These are phyloP conservation scores for Acacia crassicarpa DNA, from an alignment of 306 rosid species.

Conservation along the genomic window DNA sequence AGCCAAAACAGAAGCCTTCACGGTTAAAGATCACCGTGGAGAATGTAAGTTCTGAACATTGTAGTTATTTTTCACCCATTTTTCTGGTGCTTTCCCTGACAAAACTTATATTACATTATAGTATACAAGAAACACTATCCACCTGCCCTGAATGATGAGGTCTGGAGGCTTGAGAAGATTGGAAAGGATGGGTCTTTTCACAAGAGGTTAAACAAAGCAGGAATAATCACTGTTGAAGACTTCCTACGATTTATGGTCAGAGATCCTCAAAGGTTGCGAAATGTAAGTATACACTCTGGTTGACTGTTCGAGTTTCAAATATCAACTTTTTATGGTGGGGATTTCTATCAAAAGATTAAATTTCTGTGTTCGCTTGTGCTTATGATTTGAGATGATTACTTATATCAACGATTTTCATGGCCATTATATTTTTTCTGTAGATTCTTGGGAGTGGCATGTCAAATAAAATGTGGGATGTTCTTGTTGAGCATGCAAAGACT, in stretches of 20 bases:
- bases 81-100: constrained; percentile 12
- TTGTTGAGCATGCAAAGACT: constrained; percentile 85
- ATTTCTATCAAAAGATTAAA: constrained; percentile 20
- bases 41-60: constrained; percentile 60
- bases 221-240: constrained; percentile 70
- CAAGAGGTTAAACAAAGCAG: constrained; percentile 73
- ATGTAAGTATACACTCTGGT: constrained; percentile 44
- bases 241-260: constrained; percentile 73
- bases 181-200: constrained; percentile 94
- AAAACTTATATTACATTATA: constrained; percentile 31
- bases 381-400: neutral
- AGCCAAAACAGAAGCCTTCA: constrained; percentile 85
- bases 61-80: neutral
- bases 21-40: constrained; percentile 92
- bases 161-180: constrained; percentile 92
- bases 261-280: constrained; percentile 74
- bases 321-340: neutral
- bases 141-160: constrained; percentile 71
- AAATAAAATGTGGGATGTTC: constrained; percentile 90
- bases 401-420: constrained; percentile 24
- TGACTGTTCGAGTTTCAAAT: constrained; percentile 2
- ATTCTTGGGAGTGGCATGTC: constrained; percentile 95
- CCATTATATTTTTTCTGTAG: constrained; percentile 39
- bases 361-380: constrained; percentile 1
- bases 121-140: constrained; percentile 94